These are phyloP conservation scores for Lactarius psammicola DNA, from an alignment of 768 basidiomycete genomes.

Conservation along the genomic window DNA sequence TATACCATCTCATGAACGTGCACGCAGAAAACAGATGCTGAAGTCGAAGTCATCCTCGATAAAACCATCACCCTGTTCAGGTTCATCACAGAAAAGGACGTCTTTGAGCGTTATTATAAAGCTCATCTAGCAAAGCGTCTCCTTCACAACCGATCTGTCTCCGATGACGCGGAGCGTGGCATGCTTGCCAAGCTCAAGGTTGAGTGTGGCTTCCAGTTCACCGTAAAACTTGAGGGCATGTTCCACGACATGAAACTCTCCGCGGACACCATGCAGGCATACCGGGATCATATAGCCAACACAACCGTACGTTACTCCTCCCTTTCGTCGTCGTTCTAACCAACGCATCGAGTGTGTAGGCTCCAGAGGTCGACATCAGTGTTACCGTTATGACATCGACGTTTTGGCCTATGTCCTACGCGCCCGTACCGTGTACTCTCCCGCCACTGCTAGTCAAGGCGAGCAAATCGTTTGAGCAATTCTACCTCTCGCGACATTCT, in stretches of 20 bases:
- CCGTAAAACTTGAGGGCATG: conserved; percentile 98
- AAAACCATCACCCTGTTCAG: conserved; percentile 97
- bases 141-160: conserved; percentile 80
- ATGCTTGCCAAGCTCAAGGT: conserved; percentile 98
- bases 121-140: conserved; percentile 91
- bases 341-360: conserved; percentile 41
- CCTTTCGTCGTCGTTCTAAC: conserved; percentile 3
- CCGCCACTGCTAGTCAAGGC: conserved; percentile 61
- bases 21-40: conserved; percentile 86
- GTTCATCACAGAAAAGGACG: conserved; percentile 91
- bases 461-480: conserved; percentile 79
- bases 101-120: conserved; percentile 98
- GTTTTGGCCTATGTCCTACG: conserved; percentile 87
- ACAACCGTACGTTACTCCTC: conserved; percentile 51
- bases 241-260: conserved; percentile 96
- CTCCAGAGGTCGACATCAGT: conserved; percentile 72
- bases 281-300: conserved; percentile 58
- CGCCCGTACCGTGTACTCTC: conserved; percentile 62
- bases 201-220: conserved; percentile 95
- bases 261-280: conserved; percentile 74
- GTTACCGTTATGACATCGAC: conserved; percentile 96
- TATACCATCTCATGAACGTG: conserved; percentile 9
- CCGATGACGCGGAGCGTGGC: conserved; percentile 95
- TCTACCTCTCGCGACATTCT: conserved; percentile 85
- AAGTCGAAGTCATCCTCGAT: conserved; percentile 86